These are phyloP conservation scores for Schizophyllum commune DNA, from an alignment of 1,284 basidiomycete genomes.

Conservation along the genomic window DNA sequence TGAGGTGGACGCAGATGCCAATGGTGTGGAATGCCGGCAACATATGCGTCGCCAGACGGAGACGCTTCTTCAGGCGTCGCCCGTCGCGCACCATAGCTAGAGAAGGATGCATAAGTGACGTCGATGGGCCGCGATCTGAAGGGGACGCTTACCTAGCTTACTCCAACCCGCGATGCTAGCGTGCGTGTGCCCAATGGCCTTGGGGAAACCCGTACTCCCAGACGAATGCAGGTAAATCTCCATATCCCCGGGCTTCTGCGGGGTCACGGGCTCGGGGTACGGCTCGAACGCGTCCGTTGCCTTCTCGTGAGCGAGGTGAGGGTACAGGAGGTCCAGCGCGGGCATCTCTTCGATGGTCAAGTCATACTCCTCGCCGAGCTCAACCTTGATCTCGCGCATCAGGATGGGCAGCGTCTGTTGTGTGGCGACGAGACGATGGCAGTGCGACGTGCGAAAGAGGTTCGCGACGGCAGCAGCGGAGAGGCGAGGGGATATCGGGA, in stretches of 20 bases:
- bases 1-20: constrained; percentile 2
- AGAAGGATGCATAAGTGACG: background rate
- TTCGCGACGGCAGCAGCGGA: constrained; percentile 18
- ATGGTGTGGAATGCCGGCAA: constrained; percentile 7
- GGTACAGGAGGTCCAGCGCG: constrained; percentile 17
- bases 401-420: constrained; percentile 14
- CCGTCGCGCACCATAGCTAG: background rate
- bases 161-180: background rate
- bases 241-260: background rate
- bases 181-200: background rate
- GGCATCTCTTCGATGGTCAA: constrained; percentile 17
- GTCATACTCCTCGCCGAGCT: constrained; percentile 1
- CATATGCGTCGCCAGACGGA: constrained; percentile 3
- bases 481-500: constrained; percentile 24
- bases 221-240: constrained; percentile 2
- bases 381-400: constrained; percentile 10
- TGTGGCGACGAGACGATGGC: constrained; percentile 18
- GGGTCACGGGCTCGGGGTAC: constrained; percentile 11
- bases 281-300: constrained; percentile 13
- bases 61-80: background rate
- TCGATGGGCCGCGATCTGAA: background rate
- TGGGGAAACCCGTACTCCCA: constrained; percentile 2
- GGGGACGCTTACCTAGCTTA: background rate
- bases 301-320: constrained; percentile 21
- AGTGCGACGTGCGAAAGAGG: constrained; percentile 16